Evolutionary conservation across 1,139 yeast genomes (phyloP).

Genomic region (Geotrichum reessii): DNA sequence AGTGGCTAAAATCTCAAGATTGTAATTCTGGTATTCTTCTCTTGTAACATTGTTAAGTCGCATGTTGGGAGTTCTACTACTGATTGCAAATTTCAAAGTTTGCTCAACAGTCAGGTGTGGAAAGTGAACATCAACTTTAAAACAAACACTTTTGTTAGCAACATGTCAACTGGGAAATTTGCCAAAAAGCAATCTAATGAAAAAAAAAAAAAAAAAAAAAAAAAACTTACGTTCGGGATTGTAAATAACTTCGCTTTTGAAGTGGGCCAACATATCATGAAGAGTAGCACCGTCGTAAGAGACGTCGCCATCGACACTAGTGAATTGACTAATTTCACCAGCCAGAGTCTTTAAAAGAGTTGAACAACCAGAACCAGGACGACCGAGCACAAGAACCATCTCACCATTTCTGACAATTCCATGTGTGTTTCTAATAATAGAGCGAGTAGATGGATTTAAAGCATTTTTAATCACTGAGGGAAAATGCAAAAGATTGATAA

Average conservation of each 20-base stretch:
- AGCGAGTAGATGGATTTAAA: conserved; percentile 19
- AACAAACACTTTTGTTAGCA: conserved; percentile 58
- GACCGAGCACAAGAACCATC: conserved; percentile 52
- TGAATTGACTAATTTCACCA: conserved; percentile 44
- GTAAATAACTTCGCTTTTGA: conserved; percentile 49
- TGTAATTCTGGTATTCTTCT: conserved; percentile 42
- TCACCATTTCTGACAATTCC: conserved; percentile 42
- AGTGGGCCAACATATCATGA: conserved; percentile 43
- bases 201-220: conserved; percentile 40
- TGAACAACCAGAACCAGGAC: conserved; percentile 62
- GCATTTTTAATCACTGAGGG: conserved; percentile 26
- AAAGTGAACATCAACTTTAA: conserved; percentile 21
- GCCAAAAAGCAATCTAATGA: no score
- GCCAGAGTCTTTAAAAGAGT: conserved; percentile 51
- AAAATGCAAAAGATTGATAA: conserved; percentile 33
- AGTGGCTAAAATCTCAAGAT: conserved; percentile 47
- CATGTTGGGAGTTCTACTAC: conserved; percentile 49
- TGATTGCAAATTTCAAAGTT: conserved; percentile 53
- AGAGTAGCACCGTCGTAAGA: conserved; percentile 49
- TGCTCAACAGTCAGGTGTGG: conserved; percentile 51
- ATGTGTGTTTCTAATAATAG: conserved; percentile 14
- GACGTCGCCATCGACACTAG: conserved; percentile 38
- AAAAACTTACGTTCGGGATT: conserved; percentile 42
- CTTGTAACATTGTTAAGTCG: conserved; percentile 47
- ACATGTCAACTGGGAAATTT: conserved; percentile 61